Percentiles rank a stretch among this genome's conserved stretches.
Evolutionary conservation across 2,329 filamentous ascomycete species (phyloP).

Genomic region (Alternaria incomplexa): DNA sequence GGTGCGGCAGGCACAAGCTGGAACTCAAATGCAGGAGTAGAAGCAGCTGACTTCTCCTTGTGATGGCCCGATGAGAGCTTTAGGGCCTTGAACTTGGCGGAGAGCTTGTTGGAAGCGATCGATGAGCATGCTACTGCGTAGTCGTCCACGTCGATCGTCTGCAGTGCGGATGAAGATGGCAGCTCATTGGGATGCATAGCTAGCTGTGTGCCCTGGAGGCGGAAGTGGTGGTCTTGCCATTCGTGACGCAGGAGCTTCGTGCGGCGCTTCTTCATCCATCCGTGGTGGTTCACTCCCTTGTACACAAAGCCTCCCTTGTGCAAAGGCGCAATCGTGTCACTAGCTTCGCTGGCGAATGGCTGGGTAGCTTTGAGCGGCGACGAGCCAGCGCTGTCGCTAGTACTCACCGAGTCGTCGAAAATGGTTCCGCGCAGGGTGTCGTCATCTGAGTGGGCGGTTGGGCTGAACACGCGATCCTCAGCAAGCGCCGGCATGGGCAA

Average conservation of each 20-base stretch:
- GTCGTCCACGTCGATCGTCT: conserved; percentile 86
- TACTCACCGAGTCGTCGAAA: conserved; percentile 29
- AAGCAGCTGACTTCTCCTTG: conserved; percentile 63
- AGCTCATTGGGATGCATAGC: conserved; percentile 70
- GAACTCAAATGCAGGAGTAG: conserved; percentile 73
- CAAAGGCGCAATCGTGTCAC: conserved; percentile 33
- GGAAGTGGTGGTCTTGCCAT: conserved; percentile 92
- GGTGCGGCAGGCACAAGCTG: conserved; percentile 77
- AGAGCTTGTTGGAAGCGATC: conserved; percentile 79
- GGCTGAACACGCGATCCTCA: conserved; percentile 63
- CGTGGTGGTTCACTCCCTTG: conserved; percentile 71
- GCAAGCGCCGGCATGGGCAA: conserved; percentile 73
- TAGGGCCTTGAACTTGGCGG: conserved; percentile 84
- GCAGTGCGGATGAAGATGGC: conserved; percentile 68
- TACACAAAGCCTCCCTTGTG: conserved; percentile 48
- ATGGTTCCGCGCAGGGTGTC: conserved; percentile 44
- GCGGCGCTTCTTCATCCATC: conserved; percentile 94
- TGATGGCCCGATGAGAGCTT: conserved; percentile 60
- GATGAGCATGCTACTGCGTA: conserved; percentile 86
- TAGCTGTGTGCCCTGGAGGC: conserved; percentile 67
- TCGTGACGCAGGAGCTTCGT: conserved; percentile 88
- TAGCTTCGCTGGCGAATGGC: conserved; percentile 24
- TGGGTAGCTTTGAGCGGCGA: conserved; percentile 41
- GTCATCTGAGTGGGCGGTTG: conserved; percentile 42
- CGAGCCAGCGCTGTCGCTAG: conserved; percentile 34